These are phyloP conservation scores for Fusarium sterilihyphosum DNA, from an alignment of 2,329 filamentous ascomycete genomes.

Conservation along the genomic window DNA sequence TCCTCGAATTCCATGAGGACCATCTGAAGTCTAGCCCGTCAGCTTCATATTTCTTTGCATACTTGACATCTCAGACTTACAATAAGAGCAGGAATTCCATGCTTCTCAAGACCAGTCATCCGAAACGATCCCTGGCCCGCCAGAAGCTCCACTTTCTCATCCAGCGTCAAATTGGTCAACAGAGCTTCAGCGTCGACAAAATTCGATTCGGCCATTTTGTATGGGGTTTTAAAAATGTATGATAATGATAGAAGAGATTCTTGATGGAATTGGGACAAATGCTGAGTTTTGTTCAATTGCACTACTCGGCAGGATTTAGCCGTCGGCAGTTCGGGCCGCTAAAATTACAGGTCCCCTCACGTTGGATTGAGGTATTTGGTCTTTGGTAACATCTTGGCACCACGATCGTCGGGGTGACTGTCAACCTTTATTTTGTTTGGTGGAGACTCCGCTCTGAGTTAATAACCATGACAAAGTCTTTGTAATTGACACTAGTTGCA, in stretches of 20 bases:
- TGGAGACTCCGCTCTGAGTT: not conserved
- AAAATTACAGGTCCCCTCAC: not conserved
- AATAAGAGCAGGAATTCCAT: constrained; percentile 31
- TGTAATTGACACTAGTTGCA: not conserved
- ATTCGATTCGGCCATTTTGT: not conserved
- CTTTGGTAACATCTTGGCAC: constrained; percentile 9
- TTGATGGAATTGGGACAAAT: not conserved
- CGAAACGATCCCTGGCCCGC: constrained; percentile 36
- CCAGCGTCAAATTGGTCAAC: constrained; percentile 27
- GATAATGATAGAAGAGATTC: not conserved
- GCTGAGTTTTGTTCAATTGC: not conserved
- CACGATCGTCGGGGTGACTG: not conserved
- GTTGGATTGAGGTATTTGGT: not conserved
- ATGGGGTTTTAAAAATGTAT: fast-evolving
- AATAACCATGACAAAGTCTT: not conserved
- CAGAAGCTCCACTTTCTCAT: constrained; percentile 35
- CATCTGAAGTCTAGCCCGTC: constrained; percentile 33
- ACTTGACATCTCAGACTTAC: not conserved
- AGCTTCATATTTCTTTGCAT: not conserved
- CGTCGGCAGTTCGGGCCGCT: constrained; percentile 31
- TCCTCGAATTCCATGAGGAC: constrained; percentile 37
- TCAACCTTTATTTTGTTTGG: not conserved
- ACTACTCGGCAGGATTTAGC: constrained; percentile 13
- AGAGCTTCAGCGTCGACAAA: constrained; percentile 25
- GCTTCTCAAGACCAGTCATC: constrained; percentile 19